Evolutionary conservation across 805 yeast genomes (phyloP).

Genomic region (Blastobotrys terrestris): DNA sequence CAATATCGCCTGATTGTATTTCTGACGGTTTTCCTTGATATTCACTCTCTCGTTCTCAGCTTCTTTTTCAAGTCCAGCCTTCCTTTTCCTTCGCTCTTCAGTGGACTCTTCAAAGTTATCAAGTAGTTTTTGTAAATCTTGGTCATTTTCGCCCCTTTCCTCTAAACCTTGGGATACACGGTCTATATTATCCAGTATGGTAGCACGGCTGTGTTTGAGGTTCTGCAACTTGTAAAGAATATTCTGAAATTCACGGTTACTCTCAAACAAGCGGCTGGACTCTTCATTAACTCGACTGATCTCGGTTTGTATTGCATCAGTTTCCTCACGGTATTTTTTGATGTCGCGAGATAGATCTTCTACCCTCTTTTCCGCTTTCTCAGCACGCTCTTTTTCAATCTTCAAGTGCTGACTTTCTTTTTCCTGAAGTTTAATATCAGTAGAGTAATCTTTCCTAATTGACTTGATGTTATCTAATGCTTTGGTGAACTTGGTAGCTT

Average conservation of each 20-base stretch:
- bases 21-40: constrained; percentile 28
- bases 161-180: constrained; percentile 46
- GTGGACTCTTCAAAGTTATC: constrained; percentile 37
- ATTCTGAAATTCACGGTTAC: constrained; percentile 77
- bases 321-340: constrained; percentile 41
- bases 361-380: constrained; percentile 45
- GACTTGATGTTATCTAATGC: constrained; percentile 74
- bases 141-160: constrained; percentile 39
- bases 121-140: constrained; percentile 35
- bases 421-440: constrained; percentile 68
- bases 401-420: constrained; percentile 74
- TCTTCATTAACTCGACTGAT: constrained; percentile 50
- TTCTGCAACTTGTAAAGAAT: constrained; percentile 59
- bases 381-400: constrained; percentile 68
- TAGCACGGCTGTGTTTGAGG: constrained; percentile 41
- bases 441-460: constrained; percentile 69
- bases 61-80: constrained; percentile 4
- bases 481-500: constrained; percentile 87
- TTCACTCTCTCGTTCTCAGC: not conserved
- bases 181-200: constrained; percentile 45
- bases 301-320: constrained; percentile 42
- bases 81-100: constrained; percentile 9
- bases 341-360: constrained; percentile 40
- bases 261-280: constrained; percentile 58
- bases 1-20: constrained; percentile 37